Percentiles rank a stretch among this genome's conserved stretches.
These are phyloP conservation scores for Pseudoscleropodium purum DNA, from an alignment of 225 moss, liverwort and hornwort species.

Conservation along the genomic window DNA sequence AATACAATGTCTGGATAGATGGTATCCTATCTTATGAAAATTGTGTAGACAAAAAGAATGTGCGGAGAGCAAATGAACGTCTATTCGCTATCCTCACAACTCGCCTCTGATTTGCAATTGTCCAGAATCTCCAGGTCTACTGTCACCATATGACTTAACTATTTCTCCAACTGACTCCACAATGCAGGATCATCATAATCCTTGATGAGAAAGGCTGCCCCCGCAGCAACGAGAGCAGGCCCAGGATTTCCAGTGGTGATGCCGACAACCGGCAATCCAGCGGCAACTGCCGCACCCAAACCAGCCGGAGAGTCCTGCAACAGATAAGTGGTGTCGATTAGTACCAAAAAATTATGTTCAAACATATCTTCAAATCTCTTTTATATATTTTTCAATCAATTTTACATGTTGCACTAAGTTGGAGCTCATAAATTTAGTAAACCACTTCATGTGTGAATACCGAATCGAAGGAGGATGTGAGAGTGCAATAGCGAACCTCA, in stretches of 20 bases:
- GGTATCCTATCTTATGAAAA: not conserved
- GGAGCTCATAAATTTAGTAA: not conserved
- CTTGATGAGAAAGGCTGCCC: constrained; percentile 65
- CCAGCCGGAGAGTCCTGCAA: constrained; percentile 87
- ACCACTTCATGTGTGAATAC: not conserved
- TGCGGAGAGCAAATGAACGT: not conserved
- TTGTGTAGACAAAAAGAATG: not conserved
- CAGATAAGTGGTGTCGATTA: not conserved
- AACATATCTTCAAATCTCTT: not conserved
- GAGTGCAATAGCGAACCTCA: constrained; percentile 42
- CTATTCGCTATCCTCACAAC: not conserved
- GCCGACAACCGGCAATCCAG: constrained; percentile 72
- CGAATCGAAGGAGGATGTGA: not conserved
- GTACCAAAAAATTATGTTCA: not conserved
- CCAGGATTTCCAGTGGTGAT: constrained; percentile 71
- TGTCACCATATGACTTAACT: not conserved
- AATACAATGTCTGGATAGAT: not conserved
- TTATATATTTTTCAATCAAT: not conserved
- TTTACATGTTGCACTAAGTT: not conserved
- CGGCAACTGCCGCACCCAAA: constrained; percentile 63
- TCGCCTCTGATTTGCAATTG: not conserved
- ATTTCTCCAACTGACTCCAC: constrained; percentile 53
- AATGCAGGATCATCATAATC: constrained; percentile 59
- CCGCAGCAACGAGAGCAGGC: constrained; percentile 48
- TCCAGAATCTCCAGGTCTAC: not conserved